Evolutionary conservation across 257 asterid species (phyloP).

Genomic region (Solanum pimpinellifolium): DNA sequence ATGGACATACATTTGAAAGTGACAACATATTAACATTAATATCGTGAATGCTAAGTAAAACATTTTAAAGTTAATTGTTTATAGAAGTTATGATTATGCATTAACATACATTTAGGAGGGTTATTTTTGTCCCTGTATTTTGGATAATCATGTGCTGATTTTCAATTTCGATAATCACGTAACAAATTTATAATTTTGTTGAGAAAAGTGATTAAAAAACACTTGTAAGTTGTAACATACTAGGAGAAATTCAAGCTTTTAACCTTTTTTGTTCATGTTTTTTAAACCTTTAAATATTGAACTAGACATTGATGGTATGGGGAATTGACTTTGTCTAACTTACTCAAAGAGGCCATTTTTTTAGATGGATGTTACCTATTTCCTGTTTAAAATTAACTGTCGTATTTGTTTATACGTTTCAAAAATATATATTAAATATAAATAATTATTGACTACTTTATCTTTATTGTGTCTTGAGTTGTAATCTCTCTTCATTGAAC

Average conservation of each 20-base stretch:
- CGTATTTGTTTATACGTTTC: neutral
- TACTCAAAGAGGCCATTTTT: neutral
- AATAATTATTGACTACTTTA: neutral
- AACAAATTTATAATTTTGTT: neutral
- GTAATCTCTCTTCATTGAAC: neutral
- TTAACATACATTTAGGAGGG: neutral
- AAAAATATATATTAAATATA: neutral
- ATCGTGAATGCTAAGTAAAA: neutral
- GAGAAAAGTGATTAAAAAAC: neutral
- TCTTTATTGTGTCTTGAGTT: neutral
- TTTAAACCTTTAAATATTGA: neutral
- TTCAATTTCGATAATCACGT: neutral
- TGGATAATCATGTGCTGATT: neutral
- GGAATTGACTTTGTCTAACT: neutral
- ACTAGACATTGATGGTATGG: neutral
- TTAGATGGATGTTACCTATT: neutral
- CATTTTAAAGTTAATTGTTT: neutral
- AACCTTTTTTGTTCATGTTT: neutral
- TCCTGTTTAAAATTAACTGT: neutral
- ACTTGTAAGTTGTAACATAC: neutral
- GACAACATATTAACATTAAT: neutral
- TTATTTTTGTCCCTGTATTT: neutral
- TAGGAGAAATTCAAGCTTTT: neutral
- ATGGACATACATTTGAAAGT: neutral
- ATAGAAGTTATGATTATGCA: neutral